Base-by-base conservation (phyloP, 345 rosid genomes). In the Hevea brasiliensis region DNA sequence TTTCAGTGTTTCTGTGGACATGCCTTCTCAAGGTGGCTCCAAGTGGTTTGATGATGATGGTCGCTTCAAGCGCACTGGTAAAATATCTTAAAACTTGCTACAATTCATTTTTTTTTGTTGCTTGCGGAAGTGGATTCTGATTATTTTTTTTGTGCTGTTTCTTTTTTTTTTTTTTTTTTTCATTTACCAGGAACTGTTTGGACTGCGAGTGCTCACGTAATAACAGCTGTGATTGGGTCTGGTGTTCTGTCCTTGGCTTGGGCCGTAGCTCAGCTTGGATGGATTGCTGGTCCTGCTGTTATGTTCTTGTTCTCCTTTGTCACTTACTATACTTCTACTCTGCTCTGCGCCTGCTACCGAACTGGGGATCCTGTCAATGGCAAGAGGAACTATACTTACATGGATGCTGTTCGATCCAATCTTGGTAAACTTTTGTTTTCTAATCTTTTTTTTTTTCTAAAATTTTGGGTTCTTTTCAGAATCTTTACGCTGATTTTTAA, bases 41-140 rank as follows among this genome's bases (percentile, higher is more conserved):
- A 84, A 93, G 70, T 85, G 84, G 85, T 88, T 82, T 62, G 97
- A 94, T 54, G 97, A 94, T 40, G 98, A 94, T 8, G 94, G 90
- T 12, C 87, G 84, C 10, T 84, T 67, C 73, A 91, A 89, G 76
- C 72, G 98, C 84, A 90, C 92, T 32, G 97, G 97, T 93, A 74
- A 54, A 27, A 23, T n/a, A 23, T 44, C 0, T 5, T 3, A 32
- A 32, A 4, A 32, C 4, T 32, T 32, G 37, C 37, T 32, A 4
- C 37, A 4, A 32, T 32, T 32, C 37, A 32, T 32, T 32, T 32
- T 32, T 32, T 32, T 32, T 32, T 32, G 37, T 1, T 32, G 37
- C 37, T 32, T 32, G 2, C 37, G 37, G 62, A 17, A 41, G 18
- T 61, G 23, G 23, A 12, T 61, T 61, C 23, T 17, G 45, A 61